phyloP scores from a whole-genome alignment of 805 yeast species.

The Candida berthetii region DNA sequence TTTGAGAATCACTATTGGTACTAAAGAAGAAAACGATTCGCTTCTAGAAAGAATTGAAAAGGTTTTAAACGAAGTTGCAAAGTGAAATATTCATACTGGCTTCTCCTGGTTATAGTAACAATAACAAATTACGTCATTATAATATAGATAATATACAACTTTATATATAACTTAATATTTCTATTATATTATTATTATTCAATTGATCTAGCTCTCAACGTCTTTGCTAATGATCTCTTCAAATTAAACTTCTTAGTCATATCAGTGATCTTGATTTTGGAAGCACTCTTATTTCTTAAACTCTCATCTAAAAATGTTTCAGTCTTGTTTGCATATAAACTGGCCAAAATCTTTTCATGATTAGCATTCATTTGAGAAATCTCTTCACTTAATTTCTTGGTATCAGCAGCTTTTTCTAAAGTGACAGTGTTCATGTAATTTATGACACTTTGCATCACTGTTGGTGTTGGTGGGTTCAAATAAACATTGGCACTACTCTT shows the following conservation, averaged over 20 bases:
- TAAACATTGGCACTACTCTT: slow-evolving; percentile 11
- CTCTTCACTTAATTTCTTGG: slow-evolving; percentile 11
- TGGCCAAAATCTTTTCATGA: slow-evolving; percentile 12
- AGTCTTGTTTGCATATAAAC: background rate
- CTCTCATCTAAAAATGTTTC: too few relatives aligned
- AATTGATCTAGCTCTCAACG: slow-evolving; percentile 4
- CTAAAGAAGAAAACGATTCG: slow-evolving; percentile 60
- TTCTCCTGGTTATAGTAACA: too few relatives aligned
- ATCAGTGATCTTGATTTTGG: slow-evolving; percentile 11
- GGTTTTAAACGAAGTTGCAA: slow-evolving; percentile 19
- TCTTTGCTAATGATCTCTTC: slow-evolving; percentile 3
- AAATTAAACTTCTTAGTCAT: slow-evolving; percentile 5
- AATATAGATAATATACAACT: too few relatives aligned
- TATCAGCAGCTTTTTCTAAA: slow-evolving; percentile 12
- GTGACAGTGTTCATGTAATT: slow-evolving; percentile 10
- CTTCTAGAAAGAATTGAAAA: slow-evolving; percentile 45
- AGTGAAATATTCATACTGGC: too few relatives aligned
- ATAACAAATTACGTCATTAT: too few relatives aligned
- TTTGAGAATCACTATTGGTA: slow-evolving; percentile 83
- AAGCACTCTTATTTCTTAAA: background rate
- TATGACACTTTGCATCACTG: slow-evolving; percentile 9
- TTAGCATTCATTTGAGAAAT: slow-evolving; percentile 14
- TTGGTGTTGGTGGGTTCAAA: slow-evolving; percentile 7
- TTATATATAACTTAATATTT: background rate
- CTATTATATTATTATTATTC: background rate